Evolutionary conservation across 768 basidiomycete species (phyloP).

Genomic region (Trametes maxima): DNA sequence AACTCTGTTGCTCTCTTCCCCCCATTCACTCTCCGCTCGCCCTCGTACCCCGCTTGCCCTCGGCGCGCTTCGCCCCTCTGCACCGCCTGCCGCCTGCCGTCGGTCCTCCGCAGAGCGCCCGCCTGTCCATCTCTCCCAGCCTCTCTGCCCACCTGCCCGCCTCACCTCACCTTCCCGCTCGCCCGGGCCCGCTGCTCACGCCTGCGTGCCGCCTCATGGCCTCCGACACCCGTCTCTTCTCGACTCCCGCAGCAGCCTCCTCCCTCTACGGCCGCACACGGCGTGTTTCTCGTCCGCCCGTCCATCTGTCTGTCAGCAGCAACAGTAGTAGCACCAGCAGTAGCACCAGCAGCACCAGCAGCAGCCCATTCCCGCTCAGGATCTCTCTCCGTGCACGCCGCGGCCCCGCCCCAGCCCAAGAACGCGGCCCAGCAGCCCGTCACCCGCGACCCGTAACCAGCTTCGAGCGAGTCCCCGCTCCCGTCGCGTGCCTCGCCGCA

Average conservation of each 20-base stretch:
- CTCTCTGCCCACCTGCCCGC: not conserved
- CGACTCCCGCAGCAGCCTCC: conserved; percentile 13
- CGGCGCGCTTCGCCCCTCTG: not conserved
- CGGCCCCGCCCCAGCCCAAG: not conserved
- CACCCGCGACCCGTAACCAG: too few relatives aligned
- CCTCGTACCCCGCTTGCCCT: not conserved
- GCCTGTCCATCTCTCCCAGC: not conserved
- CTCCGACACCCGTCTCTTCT: not conserved
- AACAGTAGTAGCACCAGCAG: too few relatives aligned
- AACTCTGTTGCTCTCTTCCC: conserved; percentile 2
- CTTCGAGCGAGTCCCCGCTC: not conserved
- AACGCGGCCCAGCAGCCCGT: too few relatives aligned
- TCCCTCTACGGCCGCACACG: not conserved
- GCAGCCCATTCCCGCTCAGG: not conserved
- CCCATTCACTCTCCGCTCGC: conserved; percentile 8
- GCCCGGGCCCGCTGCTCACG: not conserved
- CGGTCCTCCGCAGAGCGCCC: conserved; percentile 15
- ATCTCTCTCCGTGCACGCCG: not conserved
- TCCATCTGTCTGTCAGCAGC: not conserved
- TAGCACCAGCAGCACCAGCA: too few relatives aligned
- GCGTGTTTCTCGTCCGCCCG: not conserved
- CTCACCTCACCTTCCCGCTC: not conserved
- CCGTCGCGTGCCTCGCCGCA: conserved; percentile 5
- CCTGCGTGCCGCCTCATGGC: conserved; percentile 7
- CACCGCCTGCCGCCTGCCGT: conserved; percentile 1